Conservation (phyloP, 2,329 filamentous ascomycete genomes). For the Aspergillus versicolor region DNA sequence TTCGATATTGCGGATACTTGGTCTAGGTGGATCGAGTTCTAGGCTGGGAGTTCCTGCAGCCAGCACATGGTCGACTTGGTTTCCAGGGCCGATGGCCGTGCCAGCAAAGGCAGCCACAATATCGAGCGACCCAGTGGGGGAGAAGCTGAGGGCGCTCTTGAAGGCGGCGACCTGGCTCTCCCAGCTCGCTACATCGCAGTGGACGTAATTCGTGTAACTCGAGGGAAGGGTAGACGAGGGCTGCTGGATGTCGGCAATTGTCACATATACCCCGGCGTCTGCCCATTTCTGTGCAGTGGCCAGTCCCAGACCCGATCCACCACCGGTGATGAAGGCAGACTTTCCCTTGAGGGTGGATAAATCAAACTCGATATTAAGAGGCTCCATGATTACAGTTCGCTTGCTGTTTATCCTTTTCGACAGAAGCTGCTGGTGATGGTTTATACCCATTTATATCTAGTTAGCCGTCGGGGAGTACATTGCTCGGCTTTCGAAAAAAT, state of each 20-base stretch:
- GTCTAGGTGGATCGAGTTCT: not conserved
- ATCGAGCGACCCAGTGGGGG: not conserved
- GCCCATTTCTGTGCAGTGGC: not conserved
- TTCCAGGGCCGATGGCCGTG: not conserved
- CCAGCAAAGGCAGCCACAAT: not conserved
- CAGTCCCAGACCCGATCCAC: not conserved
- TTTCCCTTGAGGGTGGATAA: not conserved
- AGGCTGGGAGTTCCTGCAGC: not conserved
- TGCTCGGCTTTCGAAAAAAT: not conserved
- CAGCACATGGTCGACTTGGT: not conserved
- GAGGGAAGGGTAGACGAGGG: not conserved
- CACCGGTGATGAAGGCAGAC: slow-evolving; percentile 1
- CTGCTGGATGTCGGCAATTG: not conserved
- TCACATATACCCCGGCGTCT: not conserved
- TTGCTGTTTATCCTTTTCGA: no score
- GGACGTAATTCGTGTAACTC: not conserved
- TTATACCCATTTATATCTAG: not conserved
- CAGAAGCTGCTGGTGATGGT: no score
- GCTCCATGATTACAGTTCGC: not conserved
- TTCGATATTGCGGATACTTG: not conserved
- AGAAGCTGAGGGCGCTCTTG: not conserved
- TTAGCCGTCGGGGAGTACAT: not conserved
- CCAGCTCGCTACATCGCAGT: not conserved
- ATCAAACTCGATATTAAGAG: not conserved
- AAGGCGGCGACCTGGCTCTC: not conserved